Evolutionary conservation across 805 yeast genomes (phyloP).

Genomic region (Saccharomyces jurei): DNA sequence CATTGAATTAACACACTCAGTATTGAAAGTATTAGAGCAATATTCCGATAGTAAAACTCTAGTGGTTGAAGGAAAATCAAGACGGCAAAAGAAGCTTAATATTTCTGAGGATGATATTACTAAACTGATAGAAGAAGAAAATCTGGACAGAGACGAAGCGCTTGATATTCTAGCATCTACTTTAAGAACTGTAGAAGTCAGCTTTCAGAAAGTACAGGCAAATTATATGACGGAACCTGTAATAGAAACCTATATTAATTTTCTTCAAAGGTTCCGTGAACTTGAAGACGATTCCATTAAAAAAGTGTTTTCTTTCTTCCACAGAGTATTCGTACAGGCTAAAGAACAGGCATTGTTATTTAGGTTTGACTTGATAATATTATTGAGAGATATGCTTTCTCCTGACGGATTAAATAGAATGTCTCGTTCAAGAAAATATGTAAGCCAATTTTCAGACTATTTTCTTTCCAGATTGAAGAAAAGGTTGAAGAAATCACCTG

Average conservation of each 20-base stretch:
- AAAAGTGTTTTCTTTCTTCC: slow-evolving; percentile 60
- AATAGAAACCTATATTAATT: slow-evolving; percentile 57
- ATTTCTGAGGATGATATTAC: slow-evolving; percentile 29
- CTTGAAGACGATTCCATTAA: slow-evolving; percentile 52
- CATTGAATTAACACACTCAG: slow-evolving; percentile 55
- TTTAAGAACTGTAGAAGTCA: slow-evolving; percentile 10
- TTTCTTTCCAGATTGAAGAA: slow-evolving; percentile 52
- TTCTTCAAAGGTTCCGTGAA: slow-evolving; percentile 54
- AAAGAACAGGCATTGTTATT: slow-evolving; percentile 51
- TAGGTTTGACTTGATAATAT: slow-evolving; percentile 65
- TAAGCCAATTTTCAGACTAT: slow-evolving; percentile 56
- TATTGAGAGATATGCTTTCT: slow-evolving; percentile 46
- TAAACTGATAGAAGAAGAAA: slow-evolving; percentile 30
- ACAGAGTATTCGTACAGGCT: slow-evolving; percentile 56
- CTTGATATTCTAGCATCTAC: slow-evolving; percentile 20
- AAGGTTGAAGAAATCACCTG: slow-evolving; percentile 43
- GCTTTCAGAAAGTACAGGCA: slow-evolving; percentile 18
- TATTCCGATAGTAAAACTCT: slow-evolving; percentile 44
- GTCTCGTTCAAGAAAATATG: slow-evolving; percentile 45
- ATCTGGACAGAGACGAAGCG: slow-evolving; percentile 27
- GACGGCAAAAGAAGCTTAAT: slow-evolving; percentile 23
- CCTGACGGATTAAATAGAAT: slow-evolving; percentile 41
- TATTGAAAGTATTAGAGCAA: slow-evolving; percentile 60
- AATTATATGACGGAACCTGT: slow-evolving; percentile 40
- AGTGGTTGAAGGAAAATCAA: slow-evolving; percentile 41